Percentiles rank a stretch among this genome's conserved stretches.
Evolutionary conservation across 768 basidiomycete species (phyloP).

Genomic region (Tephrocybe sp.): DNA sequence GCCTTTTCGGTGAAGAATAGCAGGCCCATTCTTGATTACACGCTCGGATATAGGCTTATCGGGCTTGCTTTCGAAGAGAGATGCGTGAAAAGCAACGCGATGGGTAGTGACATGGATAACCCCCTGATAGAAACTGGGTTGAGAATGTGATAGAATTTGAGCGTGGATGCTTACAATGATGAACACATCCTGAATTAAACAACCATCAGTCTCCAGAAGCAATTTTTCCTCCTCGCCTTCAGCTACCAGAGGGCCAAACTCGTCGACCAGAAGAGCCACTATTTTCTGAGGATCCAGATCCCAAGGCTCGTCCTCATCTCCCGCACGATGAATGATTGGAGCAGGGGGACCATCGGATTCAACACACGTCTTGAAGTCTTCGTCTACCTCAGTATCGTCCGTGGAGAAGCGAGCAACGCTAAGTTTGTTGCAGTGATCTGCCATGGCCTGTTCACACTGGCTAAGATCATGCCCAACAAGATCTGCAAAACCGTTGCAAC

Average conservation of each 20-base stretch:
- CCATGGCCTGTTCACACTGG: constrained; percentile 28
- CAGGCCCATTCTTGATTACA: constrained; percentile 48
- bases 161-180: constrained; percentile 35
- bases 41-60: constrained; percentile 27
- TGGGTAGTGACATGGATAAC: constrained; percentile 66
- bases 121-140: constrained; percentile 33
- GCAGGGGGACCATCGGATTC: not conserved
- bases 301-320: constrained; percentile 24
- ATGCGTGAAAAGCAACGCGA: constrained; percentile 63
- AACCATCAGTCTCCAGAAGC: constrained; percentile 51
- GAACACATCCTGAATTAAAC: constrained; percentile 44
- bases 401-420: constrained; percentile 30
- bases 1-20: constrained; percentile 42
- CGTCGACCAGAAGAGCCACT: constrained; percentile 46
- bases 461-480: constrained; percentile 42
- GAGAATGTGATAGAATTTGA: not conserved
- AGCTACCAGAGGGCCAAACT: constrained; percentile 52
- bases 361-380: not conserved
- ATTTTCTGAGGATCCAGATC: constrained; percentile 44
- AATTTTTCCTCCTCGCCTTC: constrained; percentile 46
- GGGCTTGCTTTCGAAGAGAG: constrained; percentile 45
- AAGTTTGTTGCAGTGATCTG: constrained; percentile 35
- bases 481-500: constrained; percentile 32
- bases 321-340: constrained; percentile 22
- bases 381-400: constrained; percentile 18